These are phyloP conservation scores for Isoetes taiwanensis DNA, from an alignment of 75 land plant species.

Conservation along the genomic window DNA sequence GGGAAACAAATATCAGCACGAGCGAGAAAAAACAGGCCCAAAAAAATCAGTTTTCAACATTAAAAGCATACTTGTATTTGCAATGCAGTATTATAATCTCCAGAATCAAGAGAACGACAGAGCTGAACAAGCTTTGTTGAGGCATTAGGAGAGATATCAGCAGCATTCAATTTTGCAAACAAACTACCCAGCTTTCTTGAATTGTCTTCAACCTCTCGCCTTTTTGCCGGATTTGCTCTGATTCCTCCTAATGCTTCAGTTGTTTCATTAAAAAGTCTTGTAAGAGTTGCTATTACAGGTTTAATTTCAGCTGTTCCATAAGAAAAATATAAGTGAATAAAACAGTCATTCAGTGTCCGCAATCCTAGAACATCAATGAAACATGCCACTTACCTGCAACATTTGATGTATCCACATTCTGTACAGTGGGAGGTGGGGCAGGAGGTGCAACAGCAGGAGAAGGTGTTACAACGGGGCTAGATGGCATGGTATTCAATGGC, in stretches of 20 bases:
- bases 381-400: slow-evolving; percentile 55
- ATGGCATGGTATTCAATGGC: slow-evolving; percentile 37
- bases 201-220: slow-evolving; percentile 85
- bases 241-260: slow-evolving; percentile 63
- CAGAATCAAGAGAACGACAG: slow-evolving; percentile 63
- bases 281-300: slow-evolving; percentile 66
- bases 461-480: slow-evolving; percentile 9
- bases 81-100: slow-evolving; percentile 52
- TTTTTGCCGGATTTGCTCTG: slow-evolving; percentile 53
- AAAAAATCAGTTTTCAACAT: neutral
- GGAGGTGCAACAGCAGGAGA: slow-evolving; percentile 33
- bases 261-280: slow-evolving; percentile 70
- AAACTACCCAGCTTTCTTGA: slow-evolving; percentile 80
- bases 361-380: neutral
- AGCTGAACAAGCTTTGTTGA: slow-evolving; percentile 66
- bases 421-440: slow-evolving; percentile 70
- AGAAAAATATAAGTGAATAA: neutral
- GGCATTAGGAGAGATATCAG: slow-evolving; percentile 81
- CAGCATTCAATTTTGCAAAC: slow-evolving; percentile 72
- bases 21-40: slow-evolving; percentile 11
- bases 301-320: slow-evolving; percentile 61
- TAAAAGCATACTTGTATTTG: slow-evolving; percentile 60
- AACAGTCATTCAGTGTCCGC: neutral
- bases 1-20: neutral
- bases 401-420: slow-evolving; percentile 80